phyloP scores from a whole-genome alignment of 257 asterid species.

The Lantana camara region DNA sequence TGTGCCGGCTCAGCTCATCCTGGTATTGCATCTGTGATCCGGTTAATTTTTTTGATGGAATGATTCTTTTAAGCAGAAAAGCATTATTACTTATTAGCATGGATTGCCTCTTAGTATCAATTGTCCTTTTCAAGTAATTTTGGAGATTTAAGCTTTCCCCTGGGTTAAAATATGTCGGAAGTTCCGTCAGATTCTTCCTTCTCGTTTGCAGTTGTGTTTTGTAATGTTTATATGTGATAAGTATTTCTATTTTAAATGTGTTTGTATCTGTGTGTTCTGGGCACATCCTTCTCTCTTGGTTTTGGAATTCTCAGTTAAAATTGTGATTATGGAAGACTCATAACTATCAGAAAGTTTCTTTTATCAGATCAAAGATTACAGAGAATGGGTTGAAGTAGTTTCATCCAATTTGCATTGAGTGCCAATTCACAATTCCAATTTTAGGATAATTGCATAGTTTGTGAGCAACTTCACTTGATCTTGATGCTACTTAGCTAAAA shows the following conservation, averaged over 20 bases:
- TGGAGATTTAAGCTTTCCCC: constrained; percentile 10
- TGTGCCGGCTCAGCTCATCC: constrained; percentile 15
- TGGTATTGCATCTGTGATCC: not conserved
- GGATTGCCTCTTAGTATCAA: not conserved
- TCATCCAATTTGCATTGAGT: constrained; percentile 8
- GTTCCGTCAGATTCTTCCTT: constrained; percentile 1
- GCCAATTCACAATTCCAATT: not conserved
- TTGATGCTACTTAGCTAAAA: not conserved
- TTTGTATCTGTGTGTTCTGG: not conserved
- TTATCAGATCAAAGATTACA: too few species aligned
- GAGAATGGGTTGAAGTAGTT: constrained; percentile 8
- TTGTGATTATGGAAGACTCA: not conserved
- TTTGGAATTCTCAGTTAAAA: constrained; percentile 1
- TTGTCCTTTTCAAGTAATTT: constrained; percentile 4
- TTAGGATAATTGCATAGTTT: not conserved
- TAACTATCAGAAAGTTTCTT: too few species aligned
- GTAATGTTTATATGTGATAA: not conserved
- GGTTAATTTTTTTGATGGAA: not conserved
- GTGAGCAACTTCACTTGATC: not conserved
- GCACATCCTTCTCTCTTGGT: not conserved
- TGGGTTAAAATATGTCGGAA: not conserved
- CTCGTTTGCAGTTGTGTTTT: not conserved
- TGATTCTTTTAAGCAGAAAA: not conserved
- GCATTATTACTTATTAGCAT: too few species aligned
- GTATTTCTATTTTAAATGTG: not conserved